phyloP scores from a whole-genome alignment of 495 filamentous ascomycete genomes.

The Pyrenula massariospora region DNA sequence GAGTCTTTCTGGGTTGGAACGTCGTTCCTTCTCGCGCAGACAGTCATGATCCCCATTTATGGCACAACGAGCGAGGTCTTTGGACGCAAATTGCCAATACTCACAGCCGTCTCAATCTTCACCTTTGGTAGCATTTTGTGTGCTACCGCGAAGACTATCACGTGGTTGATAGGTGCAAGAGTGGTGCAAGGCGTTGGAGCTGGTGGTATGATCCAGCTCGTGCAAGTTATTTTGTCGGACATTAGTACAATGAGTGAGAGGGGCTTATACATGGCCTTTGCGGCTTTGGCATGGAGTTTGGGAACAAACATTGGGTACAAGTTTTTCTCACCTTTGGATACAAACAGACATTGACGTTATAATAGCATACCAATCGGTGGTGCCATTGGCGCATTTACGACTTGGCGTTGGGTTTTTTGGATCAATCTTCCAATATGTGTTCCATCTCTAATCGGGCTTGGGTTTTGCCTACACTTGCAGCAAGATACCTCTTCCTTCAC shows the following conservation, averaged over 20 bases:
- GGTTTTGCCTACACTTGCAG: neutral
- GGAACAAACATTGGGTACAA: neutral
- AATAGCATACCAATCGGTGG: slow-evolving; percentile 10
- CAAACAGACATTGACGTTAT: neutral
- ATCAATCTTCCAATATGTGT: slow-evolving; percentile 32
- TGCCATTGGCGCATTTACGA: slow-evolving; percentile 9
- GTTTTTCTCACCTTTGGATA: neutral
- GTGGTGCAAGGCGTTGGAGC: slow-evolving; percentile 60
- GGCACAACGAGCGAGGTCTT: slow-evolving; percentile 21
- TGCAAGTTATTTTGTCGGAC: slow-evolving; percentile 60
- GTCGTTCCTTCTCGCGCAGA: slow-evolving; percentile 38
- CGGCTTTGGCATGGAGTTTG: neutral
- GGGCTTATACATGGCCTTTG: slow-evolving; percentile 24
- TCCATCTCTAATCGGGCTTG: slow-evolving; percentile 13
- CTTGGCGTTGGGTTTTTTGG: slow-evolving; percentile 24
- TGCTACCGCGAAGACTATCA: slow-evolving; percentile 42
- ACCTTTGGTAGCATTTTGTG: slow-evolving; percentile 17
- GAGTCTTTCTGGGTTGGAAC: slow-evolving; percentile 52
- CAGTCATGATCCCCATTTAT: slow-evolving; percentile 40
- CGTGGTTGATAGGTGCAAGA: slow-evolving; percentile 51
- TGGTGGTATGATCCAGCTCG: slow-evolving; percentile 53
- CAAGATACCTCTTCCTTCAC: neutral
- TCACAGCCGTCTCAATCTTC: slow-evolving; percentile 18
- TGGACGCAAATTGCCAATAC: slow-evolving; percentile 23
- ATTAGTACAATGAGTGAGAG: slow-evolving; percentile 37